phyloP scores from a whole-genome alignment of 345 rosid genomes.

The Arabidopsis arenosa region DNA sequence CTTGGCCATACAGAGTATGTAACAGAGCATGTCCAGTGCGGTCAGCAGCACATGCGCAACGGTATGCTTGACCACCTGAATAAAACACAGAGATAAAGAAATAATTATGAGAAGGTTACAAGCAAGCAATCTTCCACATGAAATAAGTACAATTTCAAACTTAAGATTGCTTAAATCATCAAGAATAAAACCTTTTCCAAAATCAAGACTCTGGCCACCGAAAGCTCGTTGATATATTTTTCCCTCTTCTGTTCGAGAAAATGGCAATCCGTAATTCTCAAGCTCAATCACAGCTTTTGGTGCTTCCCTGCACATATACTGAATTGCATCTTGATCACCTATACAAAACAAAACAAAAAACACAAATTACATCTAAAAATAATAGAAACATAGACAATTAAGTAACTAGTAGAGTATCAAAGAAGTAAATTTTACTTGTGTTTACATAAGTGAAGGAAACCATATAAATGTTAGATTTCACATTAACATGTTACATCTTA shows the following conservation, averaged over 20 bases:
- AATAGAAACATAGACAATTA: not conserved
- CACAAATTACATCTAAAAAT: constrained; percentile 9
- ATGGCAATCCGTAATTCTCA: constrained; percentile 91
- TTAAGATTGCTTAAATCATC: not conserved
- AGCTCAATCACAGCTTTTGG: constrained; percentile 98
- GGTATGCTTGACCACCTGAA: constrained; percentile 97
- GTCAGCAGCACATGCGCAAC: constrained; percentile 99
- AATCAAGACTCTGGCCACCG: constrained; percentile 98
- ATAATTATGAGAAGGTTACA: constrained; percentile 26
- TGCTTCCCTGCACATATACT: constrained; percentile 98
- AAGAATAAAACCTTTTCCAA: constrained; percentile 72
- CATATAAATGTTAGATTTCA: too few species aligned
- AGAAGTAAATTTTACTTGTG: not conserved
- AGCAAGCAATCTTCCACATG: not conserved
- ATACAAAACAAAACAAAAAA: not conserved
- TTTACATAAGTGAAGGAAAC: not conserved
- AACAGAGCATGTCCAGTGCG: constrained; percentile 94
- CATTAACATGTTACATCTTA: too few species aligned
- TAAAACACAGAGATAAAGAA: constrained; percentile 25
- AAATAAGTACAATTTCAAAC: not conserved
- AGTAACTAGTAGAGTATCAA: not conserved
- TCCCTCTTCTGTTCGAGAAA: constrained; percentile 97
- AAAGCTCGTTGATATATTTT: constrained; percentile 96
- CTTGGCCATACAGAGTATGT: constrained; percentile 97
- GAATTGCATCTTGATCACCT: constrained; percentile 99